Conservation (phyloP, 2,329 filamentous ascomycete species). For the Trichoderma hamatum region DNA sequence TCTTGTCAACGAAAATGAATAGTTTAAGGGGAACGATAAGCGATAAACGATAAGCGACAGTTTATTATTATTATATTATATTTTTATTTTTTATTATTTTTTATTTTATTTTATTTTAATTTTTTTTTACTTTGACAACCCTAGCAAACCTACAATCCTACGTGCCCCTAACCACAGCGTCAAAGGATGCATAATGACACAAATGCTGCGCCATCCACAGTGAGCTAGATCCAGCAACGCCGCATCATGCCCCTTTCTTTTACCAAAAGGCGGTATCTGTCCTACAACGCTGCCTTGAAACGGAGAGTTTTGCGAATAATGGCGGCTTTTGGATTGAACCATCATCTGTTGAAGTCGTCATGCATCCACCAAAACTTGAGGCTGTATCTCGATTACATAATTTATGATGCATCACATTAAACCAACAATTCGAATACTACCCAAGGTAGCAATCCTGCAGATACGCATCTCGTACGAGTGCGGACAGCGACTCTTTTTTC, state of each 20-base stretch:
- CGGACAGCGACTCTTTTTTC: not conserved
- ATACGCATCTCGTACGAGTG: not conserved
- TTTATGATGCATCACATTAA: not conserved
- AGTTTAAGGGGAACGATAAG: not conserved
- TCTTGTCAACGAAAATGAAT: not conserved
- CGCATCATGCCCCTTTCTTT: not conserved
- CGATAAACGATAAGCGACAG: not conserved
- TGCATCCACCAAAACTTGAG: not conserved
- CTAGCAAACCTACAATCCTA: not conserved
- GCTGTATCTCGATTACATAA: not conserved
- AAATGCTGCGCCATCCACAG: not conserved
- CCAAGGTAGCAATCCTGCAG: not conserved
- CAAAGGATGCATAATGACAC: not conserved
- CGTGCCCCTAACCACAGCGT: not conserved
- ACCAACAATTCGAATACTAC: not conserved
- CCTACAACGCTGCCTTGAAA: not conserved
- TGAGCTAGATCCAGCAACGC: not conserved
- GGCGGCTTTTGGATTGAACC: no score
- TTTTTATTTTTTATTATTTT: no score
- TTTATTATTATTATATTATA: no score
- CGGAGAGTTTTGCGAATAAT: not conserved
- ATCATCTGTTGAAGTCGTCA: no score
- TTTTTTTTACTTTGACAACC: not conserved
- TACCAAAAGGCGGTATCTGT: not conserved
- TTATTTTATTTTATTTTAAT: no score